A percentile compares a stretch with the other conserved stretches of the same genome.
Conservation (phyloP, 129 eudicot species). For the Erigeron canadensis region DNA sequence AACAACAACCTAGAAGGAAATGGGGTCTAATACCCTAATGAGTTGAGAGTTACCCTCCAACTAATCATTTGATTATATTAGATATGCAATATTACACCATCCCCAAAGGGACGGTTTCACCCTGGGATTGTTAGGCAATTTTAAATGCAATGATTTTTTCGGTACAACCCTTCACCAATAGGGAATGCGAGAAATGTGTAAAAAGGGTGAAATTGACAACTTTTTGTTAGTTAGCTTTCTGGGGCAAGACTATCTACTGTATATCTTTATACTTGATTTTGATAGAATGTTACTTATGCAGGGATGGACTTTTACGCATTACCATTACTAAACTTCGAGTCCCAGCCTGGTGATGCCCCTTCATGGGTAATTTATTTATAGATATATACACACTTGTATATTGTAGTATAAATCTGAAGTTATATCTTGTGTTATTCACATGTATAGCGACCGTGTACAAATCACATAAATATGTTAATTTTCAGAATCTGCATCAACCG, state of each 20-base stretch:
- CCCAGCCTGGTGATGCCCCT: constrained; percentile 29
- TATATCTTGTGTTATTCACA: constrained; percentile 11
- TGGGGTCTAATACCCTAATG: not conserved
- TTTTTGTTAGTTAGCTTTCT: not conserved
- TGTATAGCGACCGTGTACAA: not conserved
- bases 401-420: constrained; percentile 22
- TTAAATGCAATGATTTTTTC: too few relatives aligned
- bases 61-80: not conserved
- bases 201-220: not conserved
- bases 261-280: not conserved
- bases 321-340: constrained; percentile 36
- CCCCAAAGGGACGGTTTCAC: too few relatives aligned
- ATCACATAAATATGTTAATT: constrained; percentile 22
- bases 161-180: too few relatives aligned
- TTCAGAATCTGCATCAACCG: constrained; percentile 5
- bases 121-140: too few relatives aligned
- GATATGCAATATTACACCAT: not conserved
- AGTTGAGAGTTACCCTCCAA: not conserved
- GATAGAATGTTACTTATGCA: constrained; percentile 25
- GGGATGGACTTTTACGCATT: constrained; percentile 36
- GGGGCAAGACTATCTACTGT: not conserved
- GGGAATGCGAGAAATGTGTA: too few relatives aligned
- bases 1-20: not conserved
- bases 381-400: constrained; percentile 28
- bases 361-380: constrained; percentile 24